Evolutionary conservation across 1,284 basidiomycete species (phyloP).

Genomic region (Apiotrichum siamense): DNA sequence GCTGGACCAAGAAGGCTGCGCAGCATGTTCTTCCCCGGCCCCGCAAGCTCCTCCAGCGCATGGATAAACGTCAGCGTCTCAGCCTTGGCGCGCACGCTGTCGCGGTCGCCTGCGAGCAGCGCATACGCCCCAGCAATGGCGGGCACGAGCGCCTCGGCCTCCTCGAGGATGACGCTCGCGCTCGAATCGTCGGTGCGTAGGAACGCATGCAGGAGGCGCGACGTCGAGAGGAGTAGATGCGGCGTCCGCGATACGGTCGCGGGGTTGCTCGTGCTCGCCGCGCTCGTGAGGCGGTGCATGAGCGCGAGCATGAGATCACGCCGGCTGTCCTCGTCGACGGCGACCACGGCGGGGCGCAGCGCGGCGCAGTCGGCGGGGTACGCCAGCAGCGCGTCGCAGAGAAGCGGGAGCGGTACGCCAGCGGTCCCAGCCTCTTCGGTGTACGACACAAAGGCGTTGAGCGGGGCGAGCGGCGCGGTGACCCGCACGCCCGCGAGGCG

Average conservation of each 20-base stretch:
- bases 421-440: background rate
- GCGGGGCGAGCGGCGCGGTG: constrained; percentile 2
- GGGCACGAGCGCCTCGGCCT: constrained; percentile 15
- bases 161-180: constrained; percentile 1
- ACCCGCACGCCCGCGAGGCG: constrained; percentile 2
- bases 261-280: background rate
- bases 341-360: constrained; percentile 3
- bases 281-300: background rate
- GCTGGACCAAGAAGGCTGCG: constrained; percentile 16
- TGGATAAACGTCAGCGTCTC: constrained; percentile 25
- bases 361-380: constrained; percentile 9
- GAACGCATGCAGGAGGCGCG: constrained; percentile 13
- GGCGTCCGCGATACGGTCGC: background rate
- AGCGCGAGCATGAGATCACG: background rate
- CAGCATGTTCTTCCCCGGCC: constrained; percentile 10
- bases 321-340: background rate
- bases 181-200: background rate
- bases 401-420: background rate
- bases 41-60: constrained; percentile 16
- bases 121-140: constrained; percentile 22
- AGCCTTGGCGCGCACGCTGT: constrained; percentile 15
- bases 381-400: constrained; percentile 15
- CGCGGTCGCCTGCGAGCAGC: constrained; percentile 2
- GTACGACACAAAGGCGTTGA: constrained; percentile 10
- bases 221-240: background rate